A percentile compares a stretch with the other conserved stretches of the same genome.
These are phyloP conservation scores for Streptanthus diversifolius DNA, from an alignment of 345 rosid species.

Conservation along the genomic window DNA sequence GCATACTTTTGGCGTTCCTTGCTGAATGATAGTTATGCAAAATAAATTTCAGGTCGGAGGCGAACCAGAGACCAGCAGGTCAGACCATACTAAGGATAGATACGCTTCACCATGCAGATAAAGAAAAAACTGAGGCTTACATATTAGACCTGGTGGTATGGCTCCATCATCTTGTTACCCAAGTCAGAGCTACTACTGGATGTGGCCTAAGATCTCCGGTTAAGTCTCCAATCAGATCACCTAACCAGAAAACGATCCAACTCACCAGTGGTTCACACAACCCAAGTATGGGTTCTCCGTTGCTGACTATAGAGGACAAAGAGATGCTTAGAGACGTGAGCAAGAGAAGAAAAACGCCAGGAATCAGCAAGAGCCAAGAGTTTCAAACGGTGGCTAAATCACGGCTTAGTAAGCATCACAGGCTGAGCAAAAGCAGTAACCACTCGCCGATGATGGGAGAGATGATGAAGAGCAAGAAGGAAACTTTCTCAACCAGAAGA, in stretches of 20 bases:
- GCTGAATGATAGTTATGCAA: slow-evolving; percentile 5
- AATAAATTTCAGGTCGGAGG: slow-evolving; percentile 53
- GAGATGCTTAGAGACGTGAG: slow-evolving; percentile 91
- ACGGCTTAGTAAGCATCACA: slow-evolving; percentile 64
- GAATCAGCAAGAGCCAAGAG: slow-evolving; percentile 97
- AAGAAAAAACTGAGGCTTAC: slow-evolving; percentile 75
- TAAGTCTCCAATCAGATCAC: slow-evolving; percentile 86
- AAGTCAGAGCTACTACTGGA: slow-evolving; percentile 62
- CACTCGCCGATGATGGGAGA: slow-evolving; percentile 63
- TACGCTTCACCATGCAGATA: slow-evolving; percentile 93
- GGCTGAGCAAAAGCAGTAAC: slow-evolving; percentile 91
- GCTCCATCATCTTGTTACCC: slow-evolving; percentile 88
- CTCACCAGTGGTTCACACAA: slow-evolving; percentile 40
- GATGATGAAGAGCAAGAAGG: slow-evolving; percentile 46
- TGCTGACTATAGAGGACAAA: slow-evolving; percentile 72
- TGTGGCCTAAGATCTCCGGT: slow-evolving; percentile 67
- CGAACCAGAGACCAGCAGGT: slow-evolving; percentile 63
- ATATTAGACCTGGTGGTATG: slow-evolving; percentile 81
- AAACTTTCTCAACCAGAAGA: slow-evolving; percentile 60
- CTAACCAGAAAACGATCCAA: slow-evolving; percentile 54
- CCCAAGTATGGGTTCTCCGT: slow-evolving; percentile 44
- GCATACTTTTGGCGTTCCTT: neutral
- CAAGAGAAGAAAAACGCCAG: slow-evolving; percentile 79
- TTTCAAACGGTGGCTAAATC: slow-evolving; percentile 60
- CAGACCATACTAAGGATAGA: slow-evolving; percentile 88